These are phyloP conservation scores for Xerocomellus amylosporus DNA, from an alignment of 768 basidiomycete genomes.

Conservation along the genomic window DNA sequence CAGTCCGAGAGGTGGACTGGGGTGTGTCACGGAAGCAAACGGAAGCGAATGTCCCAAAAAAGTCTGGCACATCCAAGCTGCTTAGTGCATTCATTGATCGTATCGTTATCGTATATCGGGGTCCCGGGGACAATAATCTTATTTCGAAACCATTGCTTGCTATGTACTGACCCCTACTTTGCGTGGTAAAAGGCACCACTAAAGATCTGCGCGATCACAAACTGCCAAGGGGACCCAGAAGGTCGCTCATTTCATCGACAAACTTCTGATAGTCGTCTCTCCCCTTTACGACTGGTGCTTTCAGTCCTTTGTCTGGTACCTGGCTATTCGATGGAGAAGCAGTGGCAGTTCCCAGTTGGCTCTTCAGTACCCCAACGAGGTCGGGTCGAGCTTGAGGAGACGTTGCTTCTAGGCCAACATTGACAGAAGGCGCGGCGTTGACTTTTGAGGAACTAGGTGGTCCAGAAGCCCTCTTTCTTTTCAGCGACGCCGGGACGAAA, in stretches of 20 bases:
- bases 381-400: conserved; percentile 55
- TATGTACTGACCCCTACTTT: not conserved
- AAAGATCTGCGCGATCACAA: conserved; percentile 7
- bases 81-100: not conserved
- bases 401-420: conserved; percentile 25
- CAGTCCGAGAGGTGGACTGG: not conserved
- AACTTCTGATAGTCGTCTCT: conserved; percentile 77
- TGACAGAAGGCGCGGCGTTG: conserved; percentile 63
- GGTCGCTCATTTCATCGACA: conserved; percentile 71
- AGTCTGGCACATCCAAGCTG: not conserved
- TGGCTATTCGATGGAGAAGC: conserved; percentile 21
- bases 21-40: conserved; percentile 6
- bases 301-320: conserved; percentile 17
- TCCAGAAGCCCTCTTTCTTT: conserved; percentile 59
- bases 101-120: not conserved
- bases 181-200: not conserved
- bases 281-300: conserved; percentile 35
- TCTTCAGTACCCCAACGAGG: conserved; percentile 58
- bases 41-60: not conserved
- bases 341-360: conserved; percentile 49
- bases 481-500: conserved; percentile 81
- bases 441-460: conserved; percentile 41
- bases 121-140: not conserved
- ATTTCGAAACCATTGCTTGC: not conserved
- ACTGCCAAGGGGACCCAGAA: conserved; percentile 38